phyloP scores from a whole-genome alignment of 2,329 filamentous ascomycete species.

The Sporothrix inflata region DNA sequence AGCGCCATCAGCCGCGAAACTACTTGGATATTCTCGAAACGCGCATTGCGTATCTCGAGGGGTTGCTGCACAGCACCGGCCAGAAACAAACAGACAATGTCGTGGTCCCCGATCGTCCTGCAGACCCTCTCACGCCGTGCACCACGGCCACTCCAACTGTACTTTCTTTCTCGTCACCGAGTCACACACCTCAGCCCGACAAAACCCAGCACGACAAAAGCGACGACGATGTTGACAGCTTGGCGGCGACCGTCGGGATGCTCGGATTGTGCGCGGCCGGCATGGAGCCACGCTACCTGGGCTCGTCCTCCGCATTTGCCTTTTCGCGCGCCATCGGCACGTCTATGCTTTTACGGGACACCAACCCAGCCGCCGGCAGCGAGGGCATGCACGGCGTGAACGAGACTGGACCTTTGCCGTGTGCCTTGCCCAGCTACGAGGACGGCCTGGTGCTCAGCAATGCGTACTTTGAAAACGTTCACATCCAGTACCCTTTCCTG shows the following conservation, averaged over 20 bases:
- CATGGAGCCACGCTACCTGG: conserved; percentile 44
- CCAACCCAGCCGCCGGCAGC: neutral
- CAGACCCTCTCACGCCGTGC: neutral
- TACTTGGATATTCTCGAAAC: conserved; percentile 40
- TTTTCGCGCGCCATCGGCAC: conserved; percentile 40
- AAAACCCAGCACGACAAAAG: neutral
- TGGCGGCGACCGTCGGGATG: conserved; percentile 36
- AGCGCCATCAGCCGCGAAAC: conserved; percentile 38
- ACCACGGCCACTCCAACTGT: conserved; percentile 11
- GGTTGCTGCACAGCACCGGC: neutral
- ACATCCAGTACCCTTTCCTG: conserved; percentile 43
- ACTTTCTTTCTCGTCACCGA: conserved; percentile 35
- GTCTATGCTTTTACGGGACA: conserved; percentile 29
- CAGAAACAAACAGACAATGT: neutral
- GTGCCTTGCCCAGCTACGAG: conserved; percentile 32
- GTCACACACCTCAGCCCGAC: neutral
- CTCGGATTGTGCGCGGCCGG: conserved; percentile 39
- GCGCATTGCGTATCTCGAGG: conserved; percentile 37
- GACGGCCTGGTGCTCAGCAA: conserved; percentile 34
- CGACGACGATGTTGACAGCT: neutral
- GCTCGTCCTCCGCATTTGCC: conserved; percentile 42
- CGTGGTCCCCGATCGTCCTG: neutral
- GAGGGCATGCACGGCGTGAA: neutral
- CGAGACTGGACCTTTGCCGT: neutral
- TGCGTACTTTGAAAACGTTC: conserved; percentile 43